Base-by-base conservation (phyloP, 2,329 filamentous ascomycete species). In the Talaromyces sp. region DNA sequence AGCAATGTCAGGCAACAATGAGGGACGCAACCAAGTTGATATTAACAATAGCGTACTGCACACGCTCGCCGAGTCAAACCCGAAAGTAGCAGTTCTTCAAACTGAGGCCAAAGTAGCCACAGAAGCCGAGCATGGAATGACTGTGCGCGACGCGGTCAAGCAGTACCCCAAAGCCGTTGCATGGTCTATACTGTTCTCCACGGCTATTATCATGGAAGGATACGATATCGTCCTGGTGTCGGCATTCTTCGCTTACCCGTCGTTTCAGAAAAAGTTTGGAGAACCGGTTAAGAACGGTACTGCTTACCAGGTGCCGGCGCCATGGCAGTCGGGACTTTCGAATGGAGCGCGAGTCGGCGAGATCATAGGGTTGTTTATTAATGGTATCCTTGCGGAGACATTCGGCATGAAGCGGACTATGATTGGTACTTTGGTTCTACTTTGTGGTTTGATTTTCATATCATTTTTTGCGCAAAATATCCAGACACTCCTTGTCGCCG, bases 131-230 rank as follows among this genome's bases (percentile, higher is more conserved):
- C 86, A 86, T 66, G 81, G 78, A 13, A 90, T 91, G 88, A 88
- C 83, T 53, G 78, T 96, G 62, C 71, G 84, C 72, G 85, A 96
- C 77, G 91, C 90, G 63, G 81, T 96, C 73, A 86, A 81, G 70
- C 81, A 93, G 27, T 46, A 46, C n/a, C 41, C 41, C 41, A 46
- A 46, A 78, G 92, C 91, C 24, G 87, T 96, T 60, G 83, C 79
- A 19, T 96, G 91, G 90, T 91, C 87, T 67, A 70, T 96, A 56
- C 80, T 96, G 61, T 92, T 96, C 73, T 93, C 89, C 19, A 93
- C 90, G 0, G 92, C 89, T 71, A 95, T 96, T 69, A 86, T 85
- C 68, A 96, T 96, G 92, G 91, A 96, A 75, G 91, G 90, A 38
- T 96, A 93, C 78, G 91, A 96, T 70, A 81, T 95, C 60, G 87